Percentiles rank a stretch among this genome's conserved stretches.
These are phyloP conservation scores for Coemansia sp. DNA, from an alignment of 192 early-diverging fungal genomes.

Conservation along the genomic window DNA sequence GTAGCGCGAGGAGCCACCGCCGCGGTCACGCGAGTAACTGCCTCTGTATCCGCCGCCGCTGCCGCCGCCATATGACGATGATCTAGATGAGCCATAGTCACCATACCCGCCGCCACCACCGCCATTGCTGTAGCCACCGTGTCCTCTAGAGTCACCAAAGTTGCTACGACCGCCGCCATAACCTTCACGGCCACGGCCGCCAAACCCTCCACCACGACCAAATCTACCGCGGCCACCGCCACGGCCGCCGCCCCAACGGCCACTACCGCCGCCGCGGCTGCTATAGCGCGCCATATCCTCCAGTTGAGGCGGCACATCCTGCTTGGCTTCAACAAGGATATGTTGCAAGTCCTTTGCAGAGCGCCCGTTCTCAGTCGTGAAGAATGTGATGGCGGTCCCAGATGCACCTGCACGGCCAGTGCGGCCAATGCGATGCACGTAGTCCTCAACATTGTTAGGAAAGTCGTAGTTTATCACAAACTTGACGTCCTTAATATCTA, in stretches of 20 bases:
- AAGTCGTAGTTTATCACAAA: conserved; percentile 97
- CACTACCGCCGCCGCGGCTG: conserved; percentile 55
- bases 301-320: conserved; percentile 79
- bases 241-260: conserved; percentile 56
- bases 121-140: conserved; percentile 26
- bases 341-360: conserved; percentile 80
- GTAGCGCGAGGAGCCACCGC: conserved; percentile 30
- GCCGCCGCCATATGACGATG: conserved; percentile 31
- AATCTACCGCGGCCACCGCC: conserved; percentile 52
- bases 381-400: conserved; percentile 92
- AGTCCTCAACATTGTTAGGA: conserved; percentile 88
- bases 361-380: conserved; percentile 83
- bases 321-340: conserved; percentile 88
- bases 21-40: conserved; percentile 12
- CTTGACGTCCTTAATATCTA: conserved; percentile 93
- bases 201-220: conserved; percentile 14
- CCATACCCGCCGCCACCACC: conserved; percentile 28
- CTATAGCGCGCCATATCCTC: conserved; percentile 66
- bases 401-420: conserved; percentile 91
- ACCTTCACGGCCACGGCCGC: conserved; percentile 7
- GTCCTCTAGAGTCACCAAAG: conserved; percentile 16
- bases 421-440: conserved; percentile 93
- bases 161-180: conserved; percentile 26
- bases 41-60: conserved; percentile 13
- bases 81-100: conserved; percentile 36